Percentiles rank a stretch among this genome's conserved stretches.
Conservation (phyloP, 2,329 filamentous ascomycete genomes). For the Fusarium mangiferae region DNA sequence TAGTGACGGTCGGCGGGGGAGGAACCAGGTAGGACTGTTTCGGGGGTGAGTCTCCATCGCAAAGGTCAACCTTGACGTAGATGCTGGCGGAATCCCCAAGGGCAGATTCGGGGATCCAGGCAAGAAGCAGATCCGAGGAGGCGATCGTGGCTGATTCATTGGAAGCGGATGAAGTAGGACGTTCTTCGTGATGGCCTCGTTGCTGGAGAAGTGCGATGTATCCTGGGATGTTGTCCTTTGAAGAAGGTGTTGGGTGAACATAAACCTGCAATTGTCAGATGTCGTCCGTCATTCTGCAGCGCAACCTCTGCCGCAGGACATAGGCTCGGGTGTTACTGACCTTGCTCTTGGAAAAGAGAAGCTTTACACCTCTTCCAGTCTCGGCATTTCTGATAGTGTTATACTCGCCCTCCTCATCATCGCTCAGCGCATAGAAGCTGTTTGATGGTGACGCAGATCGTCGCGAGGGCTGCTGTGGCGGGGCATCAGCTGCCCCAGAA, state of each 20-base stretch:
- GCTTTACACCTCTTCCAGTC: conserved; percentile 85
- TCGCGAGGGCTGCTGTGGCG: conserved; percentile 45
- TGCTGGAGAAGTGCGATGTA: conserved; percentile 95
- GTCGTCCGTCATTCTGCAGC: neutral
- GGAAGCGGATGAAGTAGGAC: conserved; percentile 48
- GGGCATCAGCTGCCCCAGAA: conserved; percentile 35
- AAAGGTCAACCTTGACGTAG: conserved; percentile 95
- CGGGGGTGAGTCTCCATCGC: conserved; percentile 81
- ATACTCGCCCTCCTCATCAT: conserved; percentile 95
- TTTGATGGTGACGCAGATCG: conserved; percentile 76
- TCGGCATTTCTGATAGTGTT: conserved; percentile 87
- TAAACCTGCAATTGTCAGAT: conserved; percentile 74
- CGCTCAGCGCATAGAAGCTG: conserved; percentile 95
- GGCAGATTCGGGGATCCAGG: conserved; percentile 91
- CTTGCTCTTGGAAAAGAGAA: conserved; percentile 97
- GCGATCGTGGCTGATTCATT: conserved; percentile 55
- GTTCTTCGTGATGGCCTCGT: conserved; percentile 65
- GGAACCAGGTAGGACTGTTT: conserved; percentile 91
- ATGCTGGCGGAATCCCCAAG: conserved; percentile 87
- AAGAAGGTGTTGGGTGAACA: conserved; percentile 90
- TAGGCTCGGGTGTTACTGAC: conserved; percentile 55
- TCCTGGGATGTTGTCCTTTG: conserved; percentile 95
- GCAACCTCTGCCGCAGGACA: neutral
- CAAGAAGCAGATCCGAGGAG: conserved; percentile 82
- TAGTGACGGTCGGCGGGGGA: conserved; percentile 85